Conservation (phyloP, 163 green algal genomes). For the Prototheca stagnorum region DNA sequence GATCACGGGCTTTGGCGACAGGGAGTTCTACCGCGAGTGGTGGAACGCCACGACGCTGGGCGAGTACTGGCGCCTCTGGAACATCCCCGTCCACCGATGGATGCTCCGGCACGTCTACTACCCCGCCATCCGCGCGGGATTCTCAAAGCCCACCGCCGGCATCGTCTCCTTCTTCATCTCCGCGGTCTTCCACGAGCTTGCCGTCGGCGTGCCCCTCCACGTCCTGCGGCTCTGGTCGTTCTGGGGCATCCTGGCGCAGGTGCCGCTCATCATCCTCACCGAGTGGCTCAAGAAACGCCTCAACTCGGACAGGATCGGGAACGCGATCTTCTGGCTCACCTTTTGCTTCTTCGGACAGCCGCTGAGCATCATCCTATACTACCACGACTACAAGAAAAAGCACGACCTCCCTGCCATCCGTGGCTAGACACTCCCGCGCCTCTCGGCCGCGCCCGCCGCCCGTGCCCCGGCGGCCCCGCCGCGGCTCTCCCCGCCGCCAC, state of each 20-base stretch:
- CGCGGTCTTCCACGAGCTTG: conserved; percentile 75
- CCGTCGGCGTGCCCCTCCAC: conserved; percentile 67
- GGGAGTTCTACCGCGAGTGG: conserved; percentile 92
- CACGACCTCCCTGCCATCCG: background rate
- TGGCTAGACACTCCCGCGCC: background rate
- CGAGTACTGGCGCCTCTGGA: conserved; percentile 72
- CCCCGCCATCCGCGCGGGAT: conserved; percentile 34
- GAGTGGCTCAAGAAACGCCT: conserved; percentile 42
- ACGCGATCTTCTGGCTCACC: conserved; percentile 72
- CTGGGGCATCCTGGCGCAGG: conserved; percentile 58
- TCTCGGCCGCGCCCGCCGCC: background rate
- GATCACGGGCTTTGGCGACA: conserved; percentile 70
- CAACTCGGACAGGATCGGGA: conserved; percentile 40
- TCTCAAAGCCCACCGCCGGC: conserved; percentile 32
- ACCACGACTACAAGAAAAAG: conserved; percentile 46
- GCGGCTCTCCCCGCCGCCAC: background rate
- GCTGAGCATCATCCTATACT: conserved; percentile 66
- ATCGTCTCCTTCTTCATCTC: conserved; percentile 73
- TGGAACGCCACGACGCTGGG: conserved; percentile 61
- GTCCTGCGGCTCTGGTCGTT: conserved; percentile 47
- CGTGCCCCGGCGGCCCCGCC: too few species aligned
- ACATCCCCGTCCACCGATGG: conserved; percentile 90
- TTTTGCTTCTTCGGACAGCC: conserved; percentile 86
- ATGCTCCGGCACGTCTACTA: conserved; percentile 81
- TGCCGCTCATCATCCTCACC: conserved; percentile 57